Base-by-base conservation (phyloP, 225 moss, liverwort and hornwort species). In the Pseudisothecium myosuroides region DNA sequence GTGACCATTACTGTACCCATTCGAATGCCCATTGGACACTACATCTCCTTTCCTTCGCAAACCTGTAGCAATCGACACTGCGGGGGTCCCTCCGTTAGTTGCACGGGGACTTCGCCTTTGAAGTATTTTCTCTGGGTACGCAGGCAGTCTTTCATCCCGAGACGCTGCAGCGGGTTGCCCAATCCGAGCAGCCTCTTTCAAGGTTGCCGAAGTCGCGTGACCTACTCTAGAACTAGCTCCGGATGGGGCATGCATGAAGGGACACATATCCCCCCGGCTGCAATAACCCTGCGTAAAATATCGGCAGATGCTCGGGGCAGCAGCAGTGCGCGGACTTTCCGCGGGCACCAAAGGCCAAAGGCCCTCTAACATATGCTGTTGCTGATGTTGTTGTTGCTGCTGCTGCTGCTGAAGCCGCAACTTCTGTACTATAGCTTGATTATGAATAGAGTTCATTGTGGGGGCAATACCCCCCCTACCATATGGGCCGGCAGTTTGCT, bases 231-330 rank as follows among this genome's bases (percentile, higher is more conserved):
- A 68, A 88, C 88, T 92, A 80, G 87, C 89, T 66, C 91, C 94
- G 59, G 91, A 89, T 24, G 93, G 91, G 56, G 96, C 90, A 76
- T 98, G 98, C 87, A 97, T 88, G 78, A 97, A 98, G 28, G 98
- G 98, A 83, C 98, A 98, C 83, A 96, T 93, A 78, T 98, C 96
- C 49, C 98, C 97, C n/a, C 98, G 96, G 91, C 96, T 97, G 89
- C 98, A 98, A 66, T 96, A 97, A 54, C 98, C 98, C 88, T 96
- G 96, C 36, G 94, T 92, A 90, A 96, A 97, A 76, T 97, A 98
- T 66, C 98, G 94, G 91, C 98, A 98, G 89, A 96, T 90, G 86
- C 96, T 96, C 68, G 94, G 92, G 83, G 83, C 92, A 22, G 91
- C 79, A 66, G 81, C 79, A 81, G 89, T 93, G 83, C 96, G 94